Conservation (phyloP, 148 eudicot genomes). For the Limonium bicolor region DNA sequence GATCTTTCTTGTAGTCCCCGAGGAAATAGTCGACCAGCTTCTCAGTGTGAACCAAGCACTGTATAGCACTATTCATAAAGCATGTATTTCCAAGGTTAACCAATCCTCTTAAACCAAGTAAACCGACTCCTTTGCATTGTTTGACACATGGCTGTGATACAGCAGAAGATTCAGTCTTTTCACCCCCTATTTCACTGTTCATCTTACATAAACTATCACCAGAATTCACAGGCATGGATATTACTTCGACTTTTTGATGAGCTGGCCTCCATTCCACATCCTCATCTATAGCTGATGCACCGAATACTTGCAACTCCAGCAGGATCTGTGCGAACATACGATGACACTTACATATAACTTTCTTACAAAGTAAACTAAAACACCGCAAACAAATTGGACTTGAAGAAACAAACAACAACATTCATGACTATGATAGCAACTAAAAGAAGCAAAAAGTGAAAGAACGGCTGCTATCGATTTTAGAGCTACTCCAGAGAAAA, state of each 20-base stretch:
- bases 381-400: too few species aligned
- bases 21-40: slow-evolving; percentile 81
- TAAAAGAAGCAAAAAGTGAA: neutral
- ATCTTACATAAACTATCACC: slow-evolving; percentile 16
- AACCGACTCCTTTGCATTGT: slow-evolving; percentile 16
- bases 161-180: slow-evolving; percentile 9
- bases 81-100: slow-evolving; percentile 85
- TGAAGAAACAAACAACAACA: too few species aligned
- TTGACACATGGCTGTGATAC: slow-evolving; percentile 7
- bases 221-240: slow-evolving; percentile 8
- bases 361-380: neutral
- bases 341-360: too few species aligned
- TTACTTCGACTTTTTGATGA: slow-evolving; percentile 14
- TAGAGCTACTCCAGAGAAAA: too few species aligned
- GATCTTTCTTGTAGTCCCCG: slow-evolving; percentile 58
- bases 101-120: slow-evolving; percentile 74
- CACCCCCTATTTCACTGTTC: slow-evolving; percentile 33
- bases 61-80: slow-evolving; percentile 83
- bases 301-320: slow-evolving; percentile 52
- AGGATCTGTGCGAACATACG: slow-evolving; percentile 21
- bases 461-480: too few species aligned
- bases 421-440: too few species aligned
- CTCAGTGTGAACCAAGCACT: slow-evolving; percentile 84
- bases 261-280: slow-evolving; percentile 8
- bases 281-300: slow-evolving; percentile 15